Evolutionary conservation across 73 alveolate genomes (phyloP).

Genomic region (Paramecium biaurelia): DNA sequence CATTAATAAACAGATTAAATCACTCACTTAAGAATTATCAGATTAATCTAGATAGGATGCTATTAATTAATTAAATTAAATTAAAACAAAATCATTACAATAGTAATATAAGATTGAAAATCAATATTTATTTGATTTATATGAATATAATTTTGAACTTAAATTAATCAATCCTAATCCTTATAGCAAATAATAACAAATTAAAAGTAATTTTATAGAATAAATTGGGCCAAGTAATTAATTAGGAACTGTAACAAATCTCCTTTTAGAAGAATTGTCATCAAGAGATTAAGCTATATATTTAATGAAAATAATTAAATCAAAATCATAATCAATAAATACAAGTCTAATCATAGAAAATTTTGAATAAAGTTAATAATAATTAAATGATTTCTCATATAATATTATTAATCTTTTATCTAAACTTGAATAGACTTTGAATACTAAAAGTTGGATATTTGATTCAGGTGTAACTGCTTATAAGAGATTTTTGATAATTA

Average conservation of each 20-base stretch:
- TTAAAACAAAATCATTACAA: not conserved
- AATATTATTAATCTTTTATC: conserved; percentile 3
- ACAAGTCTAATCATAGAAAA: not conserved
- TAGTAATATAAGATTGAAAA: not conserved
- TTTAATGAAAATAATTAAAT: not conserved
- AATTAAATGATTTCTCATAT: not conserved
- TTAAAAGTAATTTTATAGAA: not conserved
- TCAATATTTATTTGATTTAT: not conserved
- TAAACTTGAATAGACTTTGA: not conserved
- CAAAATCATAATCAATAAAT: not conserved
- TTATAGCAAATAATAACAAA: not conserved
- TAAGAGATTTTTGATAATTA: not conserved
- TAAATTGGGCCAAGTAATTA: not conserved
- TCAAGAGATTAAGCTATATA: not conserved
- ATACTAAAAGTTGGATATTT: conserved; percentile 21
- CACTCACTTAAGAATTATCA: not conserved
- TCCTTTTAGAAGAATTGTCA: not conserved
- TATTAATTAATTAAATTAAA: not conserved
- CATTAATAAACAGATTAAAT: not conserved
- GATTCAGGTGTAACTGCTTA: conserved; percentile 40
- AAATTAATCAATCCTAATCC: conserved; percentile 11
- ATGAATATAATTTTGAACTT: not conserved
- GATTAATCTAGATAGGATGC: not conserved
- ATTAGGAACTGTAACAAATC: not conserved
- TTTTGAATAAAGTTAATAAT: not conserved